A percentile compares a stretch with the other conserved stretches of the same genome.
Conservation (phyloP, 78 protist genomes). For the Creolimax fragrantissima region DNA sequence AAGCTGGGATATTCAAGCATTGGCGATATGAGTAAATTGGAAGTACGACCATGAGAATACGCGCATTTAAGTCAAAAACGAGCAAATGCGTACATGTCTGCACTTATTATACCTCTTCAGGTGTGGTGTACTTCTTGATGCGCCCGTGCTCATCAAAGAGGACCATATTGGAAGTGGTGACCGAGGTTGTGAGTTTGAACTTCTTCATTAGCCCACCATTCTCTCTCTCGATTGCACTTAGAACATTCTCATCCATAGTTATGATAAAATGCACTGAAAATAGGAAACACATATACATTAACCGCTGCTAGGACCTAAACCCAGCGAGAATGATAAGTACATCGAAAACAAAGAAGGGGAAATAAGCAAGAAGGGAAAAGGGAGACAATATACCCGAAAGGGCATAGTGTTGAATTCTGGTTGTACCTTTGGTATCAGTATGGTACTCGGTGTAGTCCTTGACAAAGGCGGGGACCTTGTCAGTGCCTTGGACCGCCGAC, state of each 20-base stretch:
- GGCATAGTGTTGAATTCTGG: too few species aligned
- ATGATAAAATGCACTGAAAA: constrained; percentile 41
- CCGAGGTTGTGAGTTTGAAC: constrained; percentile 48
- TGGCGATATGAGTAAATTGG: too few species aligned
- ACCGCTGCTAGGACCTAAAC: neutral
- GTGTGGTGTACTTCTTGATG: constrained; percentile 58
- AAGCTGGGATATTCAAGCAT: too few species aligned
- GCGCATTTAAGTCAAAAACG: too few species aligned
- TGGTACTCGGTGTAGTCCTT: constrained; percentile 69
- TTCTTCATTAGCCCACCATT: constrained; percentile 24
- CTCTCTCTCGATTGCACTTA: constrained; percentile 27
- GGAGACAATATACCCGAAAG: too few species aligned
- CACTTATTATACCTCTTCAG: constrained; percentile 16
- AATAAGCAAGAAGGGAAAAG: too few species aligned
- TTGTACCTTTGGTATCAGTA: constrained; percentile 68
- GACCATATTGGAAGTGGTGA: constrained; percentile 68
- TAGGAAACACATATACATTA: neutral
- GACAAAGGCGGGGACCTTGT: constrained; percentile 25
- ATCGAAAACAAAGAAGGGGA: too few species aligned
- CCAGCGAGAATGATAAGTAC: neutral
- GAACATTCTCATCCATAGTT: neutral
- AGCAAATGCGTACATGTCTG: too few species aligned
- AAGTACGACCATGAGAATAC: too few species aligned
- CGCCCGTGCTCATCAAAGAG: constrained; percentile 71
- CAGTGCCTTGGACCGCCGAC: constrained; percentile 13